phyloP scores from a whole-genome alignment of 169 alveolate genomes.

The Plasmodium vivax region DNA sequence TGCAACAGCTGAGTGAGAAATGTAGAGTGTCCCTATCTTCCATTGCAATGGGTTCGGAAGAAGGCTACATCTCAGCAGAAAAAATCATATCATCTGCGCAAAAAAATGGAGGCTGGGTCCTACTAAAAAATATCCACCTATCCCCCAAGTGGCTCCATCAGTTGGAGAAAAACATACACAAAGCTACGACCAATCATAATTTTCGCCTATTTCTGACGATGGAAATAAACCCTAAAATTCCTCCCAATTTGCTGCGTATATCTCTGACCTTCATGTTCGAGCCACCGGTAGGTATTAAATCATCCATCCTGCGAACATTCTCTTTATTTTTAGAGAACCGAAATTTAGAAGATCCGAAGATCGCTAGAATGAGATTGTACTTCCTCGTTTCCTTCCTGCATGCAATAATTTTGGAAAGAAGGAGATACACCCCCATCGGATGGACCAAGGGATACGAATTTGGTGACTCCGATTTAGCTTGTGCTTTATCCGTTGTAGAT shows the following conservation, averaged over 20 bases:
- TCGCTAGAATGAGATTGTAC: slow-evolving; percentile 93
- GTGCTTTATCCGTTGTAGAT: slow-evolving; percentile 94
- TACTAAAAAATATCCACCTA: slow-evolving; percentile 97
- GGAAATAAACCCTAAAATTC: slow-evolving; percentile 95
- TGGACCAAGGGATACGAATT: slow-evolving; percentile 98
- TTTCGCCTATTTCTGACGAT: slow-evolving; percentile 97
- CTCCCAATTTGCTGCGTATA: slow-evolving; percentile 93
- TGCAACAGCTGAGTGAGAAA: slow-evolving; percentile 92
- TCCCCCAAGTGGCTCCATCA: slow-evolving; percentile 96
- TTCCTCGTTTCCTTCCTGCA: slow-evolving; percentile 96
- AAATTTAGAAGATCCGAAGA: slow-evolving; percentile 79
- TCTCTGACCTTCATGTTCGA: slow-evolving; percentile 96
- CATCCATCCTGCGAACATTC: slow-evolving; percentile 89
- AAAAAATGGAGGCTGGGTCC: slow-evolving; percentile 96
- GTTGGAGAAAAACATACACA: slow-evolving; percentile 94
- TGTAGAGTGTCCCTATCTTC: slow-evolving; percentile 88
- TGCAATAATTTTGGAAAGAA: slow-evolving; percentile 97
- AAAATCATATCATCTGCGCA: slow-evolving; percentile 92
- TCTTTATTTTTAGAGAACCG: slow-evolving; percentile 81
- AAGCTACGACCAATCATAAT: slow-evolving; percentile 88
- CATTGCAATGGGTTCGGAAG: slow-evolving; percentile 98
- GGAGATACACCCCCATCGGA: slow-evolving; percentile 97
- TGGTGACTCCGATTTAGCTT: slow-evolving; percentile 97
- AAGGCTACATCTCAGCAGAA: slow-evolving; percentile 95
- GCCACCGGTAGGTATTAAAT: slow-evolving; percentile 97